Evolutionary conservation across 2,329 filamentous ascomycete species (phyloP), one percentile per base, ranked within the genome.

Genomic region (Paracoccidioides brasiliensis): DNA sequence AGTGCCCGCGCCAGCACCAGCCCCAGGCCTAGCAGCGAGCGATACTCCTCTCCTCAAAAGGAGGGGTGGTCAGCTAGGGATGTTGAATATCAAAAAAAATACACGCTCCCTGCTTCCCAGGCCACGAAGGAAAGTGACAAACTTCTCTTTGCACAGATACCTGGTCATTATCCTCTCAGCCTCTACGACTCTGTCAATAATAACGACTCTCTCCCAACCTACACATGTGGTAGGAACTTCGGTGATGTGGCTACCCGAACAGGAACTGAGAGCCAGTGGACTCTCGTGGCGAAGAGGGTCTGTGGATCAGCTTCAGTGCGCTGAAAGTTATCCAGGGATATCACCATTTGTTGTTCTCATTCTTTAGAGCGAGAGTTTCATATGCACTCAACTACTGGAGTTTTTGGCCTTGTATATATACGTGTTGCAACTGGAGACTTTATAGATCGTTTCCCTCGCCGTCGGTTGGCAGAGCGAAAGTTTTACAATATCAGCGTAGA

Each of bases 101-200:
- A 48, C n/a, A 44, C 30, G n/a, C 37, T 52, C 12, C n/a, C 44
- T 28, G 5, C 38, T 15, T 22, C 51, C 37, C 15, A 14, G 12
- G 14, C 52, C 3, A n/a, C 28, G 6, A 53, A 55, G 28, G 51
- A 53, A 4, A 55, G 57, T 52, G 59, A 58, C 37, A 56, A 60
- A 48, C 49, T 59, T 32, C 59, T 59, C 38, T 60, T 59, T 40
- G 59, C 57, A 8, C 57, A 61, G 50, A 10, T 61, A 43, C 59
- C 59, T 5, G 59, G 59, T 30, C 59, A 61, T 53, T 59, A 61
- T 41, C 35, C 40, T 5, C 50, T 54, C 22, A 55, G 54, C 41
- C n/a, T 43, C n/a, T 58, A 49, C 51, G 50, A 54, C 44, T 37
- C 49, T 15, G 37, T 43, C 38, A 59, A 59, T 32, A 35, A 57